Conservation (phyloP, 2,329 filamentous ascomycete genomes). For the Thielaviopsis populi region DNA sequence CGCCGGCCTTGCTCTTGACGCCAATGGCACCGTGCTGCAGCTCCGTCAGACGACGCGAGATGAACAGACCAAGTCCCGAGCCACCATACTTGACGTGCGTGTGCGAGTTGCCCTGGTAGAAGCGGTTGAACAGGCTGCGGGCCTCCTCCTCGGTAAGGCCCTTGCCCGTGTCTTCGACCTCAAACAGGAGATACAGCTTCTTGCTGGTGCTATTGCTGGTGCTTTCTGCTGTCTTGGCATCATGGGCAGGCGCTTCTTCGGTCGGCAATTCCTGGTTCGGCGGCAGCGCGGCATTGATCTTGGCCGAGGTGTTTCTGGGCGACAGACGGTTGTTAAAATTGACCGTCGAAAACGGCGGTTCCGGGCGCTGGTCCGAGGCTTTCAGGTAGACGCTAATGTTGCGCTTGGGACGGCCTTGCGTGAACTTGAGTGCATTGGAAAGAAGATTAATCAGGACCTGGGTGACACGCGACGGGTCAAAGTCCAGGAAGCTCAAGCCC, state of each 20-base stretch:
- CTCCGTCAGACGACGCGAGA: conserved; percentile 64
- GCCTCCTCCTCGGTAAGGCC: conserved; percentile 58
- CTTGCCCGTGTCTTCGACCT: conserved; percentile 63
- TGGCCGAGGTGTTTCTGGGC: conserved; percentile 27
- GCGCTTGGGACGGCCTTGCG: conserved; percentile 44
- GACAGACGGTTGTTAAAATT: conserved; percentile 35
- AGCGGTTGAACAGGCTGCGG: conserved; percentile 60
- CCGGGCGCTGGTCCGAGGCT: conserved; percentile 28
- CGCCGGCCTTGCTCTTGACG: conserved; percentile 50
- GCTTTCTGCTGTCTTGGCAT: not conserved
- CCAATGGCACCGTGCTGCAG: conserved; percentile 69
- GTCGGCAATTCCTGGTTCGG: not conserved
- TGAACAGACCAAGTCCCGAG: conserved; percentile 64
- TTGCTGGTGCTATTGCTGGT: not conserved
- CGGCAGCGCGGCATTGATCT: not conserved
- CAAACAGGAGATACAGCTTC: conserved; percentile 50
- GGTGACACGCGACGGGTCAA: conserved; percentile 60
- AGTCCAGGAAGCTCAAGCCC: conserved; percentile 46
- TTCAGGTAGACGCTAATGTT: conserved; percentile 37
- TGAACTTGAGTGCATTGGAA: conserved; percentile 74
- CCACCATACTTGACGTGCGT: conserved; percentile 70
- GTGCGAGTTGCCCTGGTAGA: conserved; percentile 60
- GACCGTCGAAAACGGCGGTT: conserved; percentile 32
- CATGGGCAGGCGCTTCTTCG: not conserved
- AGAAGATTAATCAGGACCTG: conserved; percentile 70